Conservation (phyloP, 805 yeast genomes). For the Candida nemodendra region DNA sequence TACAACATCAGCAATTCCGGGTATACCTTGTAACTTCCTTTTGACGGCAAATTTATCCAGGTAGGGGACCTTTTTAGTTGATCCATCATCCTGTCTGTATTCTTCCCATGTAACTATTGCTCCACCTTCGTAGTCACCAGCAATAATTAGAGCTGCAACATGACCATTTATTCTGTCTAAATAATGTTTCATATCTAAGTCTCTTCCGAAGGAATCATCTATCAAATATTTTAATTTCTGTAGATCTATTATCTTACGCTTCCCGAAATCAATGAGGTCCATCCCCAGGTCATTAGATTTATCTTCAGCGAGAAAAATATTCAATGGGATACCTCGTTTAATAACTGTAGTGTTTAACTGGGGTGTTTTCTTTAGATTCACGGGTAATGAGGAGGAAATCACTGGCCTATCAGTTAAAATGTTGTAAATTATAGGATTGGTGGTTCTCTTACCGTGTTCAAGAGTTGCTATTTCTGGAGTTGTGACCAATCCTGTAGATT, state of each 20-base stretch:
- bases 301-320: conserved; percentile 34
- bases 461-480: conserved; percentile 73
- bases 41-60: conserved; percentile 93
- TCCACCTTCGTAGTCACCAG: conserved; percentile 94
- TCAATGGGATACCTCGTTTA: conserved; percentile 69
- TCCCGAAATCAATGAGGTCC: conserved; percentile 39
- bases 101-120: conserved; percentile 88
- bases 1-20: conserved; percentile 90
- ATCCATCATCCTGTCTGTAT: conserved; percentile 6
- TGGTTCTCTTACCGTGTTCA: conserved; percentile 29
- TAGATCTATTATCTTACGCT: conserved; percentile 47
- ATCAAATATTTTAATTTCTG: conserved; percentile 58
- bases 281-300: conserved; percentile 34
- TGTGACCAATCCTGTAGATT: conserved; percentile 77
- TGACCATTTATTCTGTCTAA: conserved; percentile 59
- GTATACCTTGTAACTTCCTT: conserved; percentile 79
- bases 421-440: conserved; percentile 88
- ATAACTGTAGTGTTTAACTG: conserved; percentile 73
- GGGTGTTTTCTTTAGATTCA: conserved; percentile 54
- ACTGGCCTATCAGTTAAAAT: conserved; percentile 88
- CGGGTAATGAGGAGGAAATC: conserved; percentile 87
- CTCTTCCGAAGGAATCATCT: conserved; percentile 74
- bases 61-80: conserved; percentile 54
- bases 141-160: conserved; percentile 75
- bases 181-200: conserved; percentile 66